Evolutionary conservation across 495 filamentous ascomycete species (phyloP).

Genomic region (Xylaria longipes): DNA sequence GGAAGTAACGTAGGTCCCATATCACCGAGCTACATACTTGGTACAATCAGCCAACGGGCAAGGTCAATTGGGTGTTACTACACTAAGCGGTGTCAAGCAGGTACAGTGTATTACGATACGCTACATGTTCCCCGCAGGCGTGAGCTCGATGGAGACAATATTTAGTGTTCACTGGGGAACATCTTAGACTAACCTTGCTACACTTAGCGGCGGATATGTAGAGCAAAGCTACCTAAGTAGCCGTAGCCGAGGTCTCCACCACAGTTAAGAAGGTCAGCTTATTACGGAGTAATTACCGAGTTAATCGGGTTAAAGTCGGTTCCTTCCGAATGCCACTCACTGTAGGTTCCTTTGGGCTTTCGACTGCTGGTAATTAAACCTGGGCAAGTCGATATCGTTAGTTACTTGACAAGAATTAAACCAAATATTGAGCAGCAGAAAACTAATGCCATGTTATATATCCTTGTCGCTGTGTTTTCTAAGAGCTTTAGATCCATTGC

Average conservation of each 20-base stretch:
- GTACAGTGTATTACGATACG: neutral
- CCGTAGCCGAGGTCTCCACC: conserved; percentile 4
- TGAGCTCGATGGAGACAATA: conserved; percentile 2
- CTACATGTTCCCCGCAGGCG: neutral
- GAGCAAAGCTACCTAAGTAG: neutral
- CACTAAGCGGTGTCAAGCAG: neutral
- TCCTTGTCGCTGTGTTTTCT: neutral
- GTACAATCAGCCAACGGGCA: neutral
- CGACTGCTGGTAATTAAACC: neutral
- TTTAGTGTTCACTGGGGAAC: conserved; percentile 7
- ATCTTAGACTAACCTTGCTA: neutral
- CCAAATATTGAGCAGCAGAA: neutral
- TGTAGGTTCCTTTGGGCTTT: neutral
- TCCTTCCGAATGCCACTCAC: neutral
- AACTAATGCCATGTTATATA: neutral
- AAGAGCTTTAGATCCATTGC: neutral
- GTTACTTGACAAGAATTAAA: neutral
- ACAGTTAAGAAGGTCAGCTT: neutral
- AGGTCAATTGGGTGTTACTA: neutral
- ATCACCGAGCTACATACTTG: neutral
- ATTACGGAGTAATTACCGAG: conserved; percentile 10
- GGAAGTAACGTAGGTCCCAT: neutral
- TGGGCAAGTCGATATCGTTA: neutral
- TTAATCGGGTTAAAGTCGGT: neutral
- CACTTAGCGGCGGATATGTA: neutral